Base-by-base conservation (phyloP, 768 basidiomycete species). In the Lactarius akahatsu region DNA sequence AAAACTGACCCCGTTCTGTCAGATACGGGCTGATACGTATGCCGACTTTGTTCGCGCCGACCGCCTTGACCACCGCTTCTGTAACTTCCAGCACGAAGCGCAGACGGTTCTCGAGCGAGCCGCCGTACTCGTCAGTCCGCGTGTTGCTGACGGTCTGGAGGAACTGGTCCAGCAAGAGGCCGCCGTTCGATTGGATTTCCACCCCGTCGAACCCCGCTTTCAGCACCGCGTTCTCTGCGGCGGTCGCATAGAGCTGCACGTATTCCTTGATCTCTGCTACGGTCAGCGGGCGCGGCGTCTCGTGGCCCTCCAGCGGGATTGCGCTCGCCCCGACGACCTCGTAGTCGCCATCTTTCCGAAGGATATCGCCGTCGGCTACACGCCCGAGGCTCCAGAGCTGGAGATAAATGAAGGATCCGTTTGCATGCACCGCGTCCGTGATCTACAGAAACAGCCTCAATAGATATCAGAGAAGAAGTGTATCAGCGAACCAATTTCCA, bases 371-470 rank as follows among this genome's bases (percentile, higher is more conserved):
- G 8, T 63, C 34, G 0, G 78, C 77, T 0, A 71, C 70, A 18
- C 81, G 78, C 0, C 84, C 84, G 13, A 82, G 67, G 1, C 80
- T 80, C 82, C 83, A 85, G 0, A 83, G 74, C 69, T 86, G 85
- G 15, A 77, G 41, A 71, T 75, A 81, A 62, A 84, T 79, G 66
- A 72, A 76, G 0, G 76, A 78, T 0, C 77, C 78, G 63, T 81
- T 77, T 8, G 74, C 75, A 69, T 84, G 84, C 0, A 83, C 80
- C 2, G 75, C 74, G 26, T 80, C 77, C 26, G 75, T 77, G 9
- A 16, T 52, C 16, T 41, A 13, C 34, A 28, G 16, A 23, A 5
- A 23, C 13, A 36, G 4, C 16, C 8, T 32, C 38, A 47, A 23
- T 20, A 9, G 3, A 9, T 2, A 34, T 50, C 16, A 59, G n/a